Percentiles rank a stretch among this genome's conserved stretches.
Conservation (phyloP, 257 asterid genomes). For the Plantago elongata region DNA sequence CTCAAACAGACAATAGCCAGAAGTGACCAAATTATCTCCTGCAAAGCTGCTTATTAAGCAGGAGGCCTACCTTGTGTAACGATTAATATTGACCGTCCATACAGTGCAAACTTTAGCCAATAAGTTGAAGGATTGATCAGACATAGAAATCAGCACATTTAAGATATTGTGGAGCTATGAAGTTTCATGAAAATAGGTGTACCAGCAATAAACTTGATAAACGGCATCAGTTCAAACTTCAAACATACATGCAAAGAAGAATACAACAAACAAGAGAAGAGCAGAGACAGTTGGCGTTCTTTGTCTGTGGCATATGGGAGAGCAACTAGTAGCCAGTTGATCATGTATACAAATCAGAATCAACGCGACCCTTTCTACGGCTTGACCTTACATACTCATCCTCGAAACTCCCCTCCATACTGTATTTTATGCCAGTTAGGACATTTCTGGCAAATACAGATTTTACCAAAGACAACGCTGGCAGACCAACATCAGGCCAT, state of each 20-base stretch:
- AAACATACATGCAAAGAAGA: conserved; percentile 7
- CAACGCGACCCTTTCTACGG: conserved; percentile 45
- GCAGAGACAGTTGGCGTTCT: neutral
- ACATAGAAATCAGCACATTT: neutral
- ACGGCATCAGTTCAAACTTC: conserved; percentile 9
- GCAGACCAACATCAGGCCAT: conserved; percentile 79
- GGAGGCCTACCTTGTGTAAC: too few relatives aligned
- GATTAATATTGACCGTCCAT: too few relatives aligned
- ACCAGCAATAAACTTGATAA: conserved; percentile 7
- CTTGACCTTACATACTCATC: conserved; percentile 42
- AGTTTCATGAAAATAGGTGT: conserved; percentile 12
- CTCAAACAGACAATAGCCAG: too few relatives aligned
- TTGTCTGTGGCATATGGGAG: conserved; percentile 7
- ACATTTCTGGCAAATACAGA: conserved; percentile 59
- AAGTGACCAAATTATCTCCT: too few relatives aligned
- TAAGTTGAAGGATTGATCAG: neutral
- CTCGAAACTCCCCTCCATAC: conserved; percentile 33
- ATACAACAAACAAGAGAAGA: conserved; percentile 13
- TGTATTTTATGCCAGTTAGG: conserved; percentile 38
- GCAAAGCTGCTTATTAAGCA: too few relatives aligned
- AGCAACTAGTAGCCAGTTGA: conserved; percentile 16
- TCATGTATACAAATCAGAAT: conserved; percentile 81
- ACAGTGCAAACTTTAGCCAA: too few relatives aligned
- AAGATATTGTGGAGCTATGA: conserved; percentile 1
- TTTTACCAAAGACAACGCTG: conserved; percentile 51